phyloP scores from a whole-genome alignment of 306 rosid genomes.

The Abrus pulchellus region DNA sequence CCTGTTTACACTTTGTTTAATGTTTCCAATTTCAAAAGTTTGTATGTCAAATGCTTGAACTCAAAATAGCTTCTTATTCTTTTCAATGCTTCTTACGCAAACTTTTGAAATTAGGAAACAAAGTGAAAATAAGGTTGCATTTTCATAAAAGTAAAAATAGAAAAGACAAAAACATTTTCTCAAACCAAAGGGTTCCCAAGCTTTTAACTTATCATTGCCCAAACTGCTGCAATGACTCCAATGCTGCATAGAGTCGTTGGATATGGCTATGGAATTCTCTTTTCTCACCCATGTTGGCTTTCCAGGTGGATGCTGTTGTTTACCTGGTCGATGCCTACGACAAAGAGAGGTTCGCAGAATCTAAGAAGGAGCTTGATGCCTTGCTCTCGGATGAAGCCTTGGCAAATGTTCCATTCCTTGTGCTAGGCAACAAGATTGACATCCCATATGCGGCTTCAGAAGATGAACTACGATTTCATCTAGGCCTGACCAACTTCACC shows the following conservation, averaged over 20 bases:
- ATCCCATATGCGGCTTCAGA: slow-evolving; percentile 84
- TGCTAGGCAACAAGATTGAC: slow-evolving; percentile 90
- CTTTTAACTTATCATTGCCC: neutral
- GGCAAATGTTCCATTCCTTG: slow-evolving; percentile 77
- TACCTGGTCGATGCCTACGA: slow-evolving; percentile 81
- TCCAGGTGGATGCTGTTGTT: slow-evolving; percentile 84
- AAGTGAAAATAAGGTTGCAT: too few relatives aligned
- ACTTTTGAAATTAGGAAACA: too few relatives aligned
- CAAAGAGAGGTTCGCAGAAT: slow-evolving; percentile 83
- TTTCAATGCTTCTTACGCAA: too few relatives aligned
- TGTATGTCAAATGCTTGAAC: too few relatives aligned
- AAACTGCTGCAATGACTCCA: neutral
- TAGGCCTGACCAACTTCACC: slow-evolving; percentile 82
- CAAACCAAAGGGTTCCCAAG: too few relatives aligned
- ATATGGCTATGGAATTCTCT: slow-evolving; percentile 39
- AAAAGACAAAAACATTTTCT: too few relatives aligned
- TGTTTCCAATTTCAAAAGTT: too few relatives aligned
- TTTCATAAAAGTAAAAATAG: too few relatives aligned
- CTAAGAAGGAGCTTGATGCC: slow-evolving; percentile 81
- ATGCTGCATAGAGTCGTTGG: neutral
- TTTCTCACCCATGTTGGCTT: slow-evolving; percentile 35
- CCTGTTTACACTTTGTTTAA: too few relatives aligned
- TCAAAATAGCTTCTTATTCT: too few relatives aligned
- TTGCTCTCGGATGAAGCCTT: slow-evolving; percentile 77
- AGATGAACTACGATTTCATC: slow-evolving; percentile 78